Base-by-base conservation (phyloP, 164 flowering plant species). In the Chimonanthus praecox region DNA sequence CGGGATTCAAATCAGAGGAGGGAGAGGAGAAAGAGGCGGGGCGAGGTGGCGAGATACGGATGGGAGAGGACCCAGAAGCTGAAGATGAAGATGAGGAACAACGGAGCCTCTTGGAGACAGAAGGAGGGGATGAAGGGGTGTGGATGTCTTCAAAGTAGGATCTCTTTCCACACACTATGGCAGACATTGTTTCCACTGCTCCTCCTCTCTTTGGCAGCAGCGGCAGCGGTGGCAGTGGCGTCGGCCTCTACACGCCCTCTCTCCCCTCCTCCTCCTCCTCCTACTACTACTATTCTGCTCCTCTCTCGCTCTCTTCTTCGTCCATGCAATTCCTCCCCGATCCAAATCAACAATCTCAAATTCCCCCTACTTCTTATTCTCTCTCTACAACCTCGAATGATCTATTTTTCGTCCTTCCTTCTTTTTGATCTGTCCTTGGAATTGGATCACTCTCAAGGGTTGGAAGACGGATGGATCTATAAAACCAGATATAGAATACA, bases 151-250 rank as follows among this genome's bases (percentile, higher is more conserved):
- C 87, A 45, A 81, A 80, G 72, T 79, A 80, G 68, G 86, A 76
- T 79, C 89, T 86, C 82, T 86, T 86, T 16, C 89, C 87, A 68
- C 85, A 85, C 77, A 86, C 86, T 74, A 83, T 70, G 66, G 89
- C 89, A 84, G 89, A 86, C 89, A 84, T 86, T 79, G 71, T 86
- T 76, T 64, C 71, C 33, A 13, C 2, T 9, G 62, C 69, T 69
- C 46, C 72, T 69, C 72, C 43, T 62, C 58, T 49, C 18, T 71
- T 45, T 66, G 46, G 47, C 44, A 44, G 68, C 5, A 33, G 60
- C 4, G 60, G 60, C 60, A 15, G 60, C 60, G 60, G 65, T 8
- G 65, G 65, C 20, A 33, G 65, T 33, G 65, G n/a, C n/a, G 65
- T n/a, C 47, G 43, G 44, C 15, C 68, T 65, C 68, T 65, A 65